Conservation (phyloP, 805 yeast species). For the Cyberlindnera americana region DNA sequence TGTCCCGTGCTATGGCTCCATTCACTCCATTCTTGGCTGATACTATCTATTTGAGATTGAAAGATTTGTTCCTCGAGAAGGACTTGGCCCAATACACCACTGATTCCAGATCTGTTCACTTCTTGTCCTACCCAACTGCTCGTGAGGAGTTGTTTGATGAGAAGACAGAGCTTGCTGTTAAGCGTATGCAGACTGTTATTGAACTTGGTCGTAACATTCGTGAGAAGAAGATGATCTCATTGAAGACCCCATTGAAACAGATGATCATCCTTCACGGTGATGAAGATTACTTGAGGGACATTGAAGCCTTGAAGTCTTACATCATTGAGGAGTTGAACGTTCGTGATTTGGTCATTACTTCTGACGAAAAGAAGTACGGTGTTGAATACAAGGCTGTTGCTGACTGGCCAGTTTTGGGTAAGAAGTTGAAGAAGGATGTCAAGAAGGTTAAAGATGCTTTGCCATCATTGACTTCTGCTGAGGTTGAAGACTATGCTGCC, state of each 20-base stretch:
- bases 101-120: constrained; percentile 86
- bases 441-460: constrained; percentile 92
- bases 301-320: constrained; percentile 72
- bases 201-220: constrained; percentile 95
- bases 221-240: constrained; percentile 89
- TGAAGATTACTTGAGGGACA: constrained; percentile 66
- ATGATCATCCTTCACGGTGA: constrained; percentile 85
- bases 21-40: constrained; percentile 97
- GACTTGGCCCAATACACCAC: constrained; percentile 47
- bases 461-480: constrained; percentile 75
- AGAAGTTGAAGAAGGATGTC: constrained; percentile 91
- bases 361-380: constrained; percentile 87
- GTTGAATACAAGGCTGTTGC: constrained; percentile 94
- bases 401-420: constrained; percentile 98
- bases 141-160: constrained; percentile 78
- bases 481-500: constrained; percentile 70
- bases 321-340: constrained; percentile 90
- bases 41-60: constrained; percentile 75
- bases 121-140: constrained; percentile 84
- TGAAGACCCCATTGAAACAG: constrained; percentile 91
- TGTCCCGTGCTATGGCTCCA: constrained; percentile 97
- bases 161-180: constrained; percentile 80
- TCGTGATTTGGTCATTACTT: constrained; percentile 80
- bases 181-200: constrained; percentile 95
- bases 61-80: constrained; percentile 55